phyloP scores from a whole-genome alignment of 192 early-diverging fungal genomes.

The Ambispora gerdemannii region DNA sequence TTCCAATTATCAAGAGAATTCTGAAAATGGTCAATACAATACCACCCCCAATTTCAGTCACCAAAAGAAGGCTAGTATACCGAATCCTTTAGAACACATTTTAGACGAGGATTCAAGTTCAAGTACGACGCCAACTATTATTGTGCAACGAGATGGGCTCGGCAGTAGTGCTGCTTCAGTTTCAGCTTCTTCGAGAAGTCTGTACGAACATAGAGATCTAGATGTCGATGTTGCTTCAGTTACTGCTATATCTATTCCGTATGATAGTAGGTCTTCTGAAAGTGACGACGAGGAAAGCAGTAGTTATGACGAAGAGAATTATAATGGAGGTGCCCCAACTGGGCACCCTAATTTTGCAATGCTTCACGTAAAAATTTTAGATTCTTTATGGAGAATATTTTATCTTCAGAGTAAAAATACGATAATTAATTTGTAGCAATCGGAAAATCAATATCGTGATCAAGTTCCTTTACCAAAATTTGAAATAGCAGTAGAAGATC shows the following conservation, averaged over 20 bases:
- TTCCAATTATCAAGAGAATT: background rate
- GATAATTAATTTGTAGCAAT: background rate
- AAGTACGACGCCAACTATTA: no score
- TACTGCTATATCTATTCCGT: background rate
- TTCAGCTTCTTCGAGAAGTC: background rate
- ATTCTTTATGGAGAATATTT: background rate
- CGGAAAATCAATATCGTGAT: slow-evolving; percentile 36
- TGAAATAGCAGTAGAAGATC: slow-evolving; percentile 76
- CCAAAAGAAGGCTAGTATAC: no score
- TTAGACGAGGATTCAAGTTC: no score
- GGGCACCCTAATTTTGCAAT: background rate
- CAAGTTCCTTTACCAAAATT: slow-evolving; percentile 49
- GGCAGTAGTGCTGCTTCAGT: background rate
- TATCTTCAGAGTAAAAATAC: background rate
- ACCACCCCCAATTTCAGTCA: background rate
- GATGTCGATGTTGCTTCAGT: slow-evolving; percentile 22
- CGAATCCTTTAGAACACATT: background rate
- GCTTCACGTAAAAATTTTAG: background rate
- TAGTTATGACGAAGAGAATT: background rate
- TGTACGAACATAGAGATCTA: no score
- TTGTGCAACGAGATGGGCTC: background rate
- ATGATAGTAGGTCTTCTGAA: slow-evolving; percentile 10
- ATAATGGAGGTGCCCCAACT: background rate
- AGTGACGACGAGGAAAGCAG: background rate
- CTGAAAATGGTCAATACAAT: background rate